phyloP scores from a whole-genome alignment of 163 green algal genomes.

The Picocystis sp. region DNA sequence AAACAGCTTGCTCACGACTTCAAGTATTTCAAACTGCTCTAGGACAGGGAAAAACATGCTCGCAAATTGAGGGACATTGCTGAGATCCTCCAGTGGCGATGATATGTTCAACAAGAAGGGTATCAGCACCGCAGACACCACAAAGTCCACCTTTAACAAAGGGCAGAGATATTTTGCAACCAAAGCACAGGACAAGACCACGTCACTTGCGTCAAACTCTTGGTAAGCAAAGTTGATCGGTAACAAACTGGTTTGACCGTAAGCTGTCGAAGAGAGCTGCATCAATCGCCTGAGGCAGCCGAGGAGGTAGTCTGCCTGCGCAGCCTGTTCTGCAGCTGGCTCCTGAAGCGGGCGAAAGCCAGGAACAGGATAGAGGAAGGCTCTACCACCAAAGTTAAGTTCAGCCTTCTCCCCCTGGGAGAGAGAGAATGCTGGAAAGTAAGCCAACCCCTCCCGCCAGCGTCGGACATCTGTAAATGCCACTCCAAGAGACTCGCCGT shows the following conservation, averaged over 20 bases:
- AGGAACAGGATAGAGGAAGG: conserved; percentile 50
- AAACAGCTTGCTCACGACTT: conserved; percentile 16
- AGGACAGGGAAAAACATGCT: too few species aligned
- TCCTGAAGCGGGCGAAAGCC: conserved; percentile 53
- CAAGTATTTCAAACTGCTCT: conserved; percentile 14
- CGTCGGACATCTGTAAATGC: conserved; percentile 50
- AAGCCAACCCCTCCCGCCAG: conserved; percentile 39
- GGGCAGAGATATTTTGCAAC: not conserved
- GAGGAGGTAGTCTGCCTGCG: conserved; percentile 25
- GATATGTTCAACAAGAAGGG: not conserved
- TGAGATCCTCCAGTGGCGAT: conserved; percentile 1
- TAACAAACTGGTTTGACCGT: too few species aligned
- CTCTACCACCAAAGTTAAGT: conserved; percentile 67
- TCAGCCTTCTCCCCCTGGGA: conserved; percentile 49
- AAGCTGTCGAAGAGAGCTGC: not conserved
- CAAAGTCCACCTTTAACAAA: not conserved
- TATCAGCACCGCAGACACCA: not conserved
- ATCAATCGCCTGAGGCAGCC: conserved; percentile 13
- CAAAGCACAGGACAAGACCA: not conserved
- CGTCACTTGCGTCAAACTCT: conserved; percentile 1
- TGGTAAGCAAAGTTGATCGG: not conserved
- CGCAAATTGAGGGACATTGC: not conserved
- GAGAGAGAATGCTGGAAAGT: conserved; percentile 71
- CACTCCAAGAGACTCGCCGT: conserved; percentile 54
- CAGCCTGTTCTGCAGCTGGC: conserved; percentile 6